Conservation (phyloP, 2,329 filamentous ascomycete genomes). For the Berkeleyomyces basicola region DNA sequence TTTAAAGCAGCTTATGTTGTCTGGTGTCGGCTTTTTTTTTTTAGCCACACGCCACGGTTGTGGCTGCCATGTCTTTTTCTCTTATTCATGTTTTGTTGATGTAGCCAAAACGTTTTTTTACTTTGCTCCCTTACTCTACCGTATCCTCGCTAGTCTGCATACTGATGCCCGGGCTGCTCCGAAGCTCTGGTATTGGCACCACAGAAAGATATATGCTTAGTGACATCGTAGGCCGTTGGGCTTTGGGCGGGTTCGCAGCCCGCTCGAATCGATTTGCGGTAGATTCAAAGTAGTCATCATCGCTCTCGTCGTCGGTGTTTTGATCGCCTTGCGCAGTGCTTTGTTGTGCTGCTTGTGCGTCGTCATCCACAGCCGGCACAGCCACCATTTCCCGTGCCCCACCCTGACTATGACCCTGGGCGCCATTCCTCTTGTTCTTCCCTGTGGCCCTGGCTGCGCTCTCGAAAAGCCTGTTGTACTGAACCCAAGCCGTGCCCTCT, state of each 20-base stretch:
- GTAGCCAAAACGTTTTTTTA: background rate
- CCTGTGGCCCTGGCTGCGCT: constrained; percentile 20
- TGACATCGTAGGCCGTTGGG: constrained; percentile 31
- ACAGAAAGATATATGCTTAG: constrained; percentile 45
- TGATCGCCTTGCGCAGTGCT: background rate
- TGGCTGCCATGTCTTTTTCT: background rate
- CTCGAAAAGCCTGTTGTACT: constrained; percentile 41
- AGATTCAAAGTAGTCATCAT: constrained; percentile 35
- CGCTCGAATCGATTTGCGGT: constrained; percentile 40
- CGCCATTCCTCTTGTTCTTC: background rate
- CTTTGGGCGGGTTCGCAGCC: constrained; percentile 31
- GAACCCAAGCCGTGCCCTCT: constrained; percentile 32
- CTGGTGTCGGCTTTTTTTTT: background rate
- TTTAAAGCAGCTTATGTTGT: background rate
- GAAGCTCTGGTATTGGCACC: constrained; percentile 37
- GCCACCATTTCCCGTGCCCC: background rate
- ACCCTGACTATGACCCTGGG: background rate
- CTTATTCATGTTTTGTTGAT: background rate
- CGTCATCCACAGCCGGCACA: background rate
- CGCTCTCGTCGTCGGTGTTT: constrained; percentile 16
- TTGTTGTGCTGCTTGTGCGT: background rate
- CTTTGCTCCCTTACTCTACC: constrained; percentile 9
- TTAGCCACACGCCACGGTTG: background rate
- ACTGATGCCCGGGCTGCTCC: constrained; percentile 28
- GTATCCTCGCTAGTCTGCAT: constrained; percentile 28